phyloP scores from a whole-genome alignment of 352 stramenopile genomes.

The Phytophthora europaea region DNA sequence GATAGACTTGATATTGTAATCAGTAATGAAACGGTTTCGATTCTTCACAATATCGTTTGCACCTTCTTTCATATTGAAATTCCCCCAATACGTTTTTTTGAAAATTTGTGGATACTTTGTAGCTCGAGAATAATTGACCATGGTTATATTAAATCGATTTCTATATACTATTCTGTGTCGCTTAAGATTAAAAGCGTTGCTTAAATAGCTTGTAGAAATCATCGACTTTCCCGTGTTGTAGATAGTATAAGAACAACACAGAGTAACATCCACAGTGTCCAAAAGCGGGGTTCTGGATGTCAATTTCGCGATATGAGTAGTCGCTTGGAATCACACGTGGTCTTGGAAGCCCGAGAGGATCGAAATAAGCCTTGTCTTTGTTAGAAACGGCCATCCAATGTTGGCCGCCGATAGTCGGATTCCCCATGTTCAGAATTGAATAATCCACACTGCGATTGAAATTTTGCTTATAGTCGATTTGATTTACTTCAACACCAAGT shows the following conservation, averaged over 20 bases:
- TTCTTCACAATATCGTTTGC: too few relatives aligned
- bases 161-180: too few relatives aligned
- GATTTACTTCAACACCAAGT: conserved; percentile 8
- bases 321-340: conserved; percentile 8
- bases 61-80: too few relatives aligned
- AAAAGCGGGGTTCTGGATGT: conserved; percentile 1
- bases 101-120: too few relatives aligned
- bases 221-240: neutral
- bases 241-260: conserved; percentile 4
- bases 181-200: neutral
- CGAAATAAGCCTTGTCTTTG: neutral
- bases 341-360: neutral
- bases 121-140: too few relatives aligned
- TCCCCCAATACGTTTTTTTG: too few relatives aligned
- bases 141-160: too few relatives aligned
- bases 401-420: neutral
- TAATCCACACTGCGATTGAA: conserved; percentile 3
- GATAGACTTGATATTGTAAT: too few relatives aligned
- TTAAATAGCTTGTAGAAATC: too few relatives aligned
- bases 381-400: neutral
- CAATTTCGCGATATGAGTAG: conserved; percentile 1
- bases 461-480: conserved; percentile 4
- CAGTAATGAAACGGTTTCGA: too few relatives aligned
- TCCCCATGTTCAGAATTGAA: neutral
- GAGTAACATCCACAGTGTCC: neutral